Percentiles rank a stretch among this genome's conserved stretches.
Evolutionary conservation across 2,329 filamentous ascomycete genomes (phyloP).

Genomic region (Claviceps lovelessii): DNA sequence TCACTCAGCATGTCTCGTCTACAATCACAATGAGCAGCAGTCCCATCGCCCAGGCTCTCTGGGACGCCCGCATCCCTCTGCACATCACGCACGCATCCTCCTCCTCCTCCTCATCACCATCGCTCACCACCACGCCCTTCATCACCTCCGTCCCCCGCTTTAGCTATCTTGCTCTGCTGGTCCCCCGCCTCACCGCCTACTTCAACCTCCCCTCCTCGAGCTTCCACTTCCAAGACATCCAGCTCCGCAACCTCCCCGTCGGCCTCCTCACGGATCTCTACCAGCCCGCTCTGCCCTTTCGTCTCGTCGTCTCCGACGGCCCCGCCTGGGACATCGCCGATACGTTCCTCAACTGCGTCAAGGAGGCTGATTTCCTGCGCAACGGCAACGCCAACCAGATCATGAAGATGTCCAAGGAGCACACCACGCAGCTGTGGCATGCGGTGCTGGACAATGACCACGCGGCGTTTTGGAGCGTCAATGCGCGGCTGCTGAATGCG

Average conservation of each 20-base stretch:
- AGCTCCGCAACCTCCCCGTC: conserved; percentile 38
- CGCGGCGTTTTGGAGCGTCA: conserved; percentile 55
- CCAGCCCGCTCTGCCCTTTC: conserved; percentile 39
- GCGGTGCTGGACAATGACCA: conserved; percentile 68
- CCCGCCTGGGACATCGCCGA: conserved; percentile 45
- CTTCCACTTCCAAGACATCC: conserved; percentile 42
- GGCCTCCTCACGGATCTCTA: conserved; percentile 44
- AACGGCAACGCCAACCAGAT: conserved; percentile 81
- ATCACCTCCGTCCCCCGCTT: conserved; percentile 42
- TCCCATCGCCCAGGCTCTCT: conserved; percentile 33
- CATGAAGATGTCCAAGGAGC: conserved; percentile 73
- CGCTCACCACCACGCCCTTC: conserved; percentile 23
- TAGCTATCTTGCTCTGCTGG: conserved; percentile 43
- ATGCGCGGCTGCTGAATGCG: conserved; percentile 61
- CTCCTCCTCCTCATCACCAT: conserved; percentile 12
- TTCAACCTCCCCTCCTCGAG: conserved; percentile 41
- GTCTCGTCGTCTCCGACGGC: conserved; percentile 38
- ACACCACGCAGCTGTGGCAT: conserved; percentile 72
- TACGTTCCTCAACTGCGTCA: conserved; percentile 50
- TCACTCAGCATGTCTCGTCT: conserved; percentile 2
- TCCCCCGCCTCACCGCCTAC: conserved; percentile 39
- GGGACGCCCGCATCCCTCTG: conserved; percentile 39
- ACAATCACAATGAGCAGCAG: conserved; percentile 1
- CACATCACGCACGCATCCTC: conserved; percentile 36
- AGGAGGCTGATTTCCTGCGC: conserved; percentile 71